A percentile compares a stretch with the other conserved stretches of the same genome.
phyloP scores from a whole-genome alignment of 768 basidiomycete genomes.

The Serendipita sp. region DNA sequence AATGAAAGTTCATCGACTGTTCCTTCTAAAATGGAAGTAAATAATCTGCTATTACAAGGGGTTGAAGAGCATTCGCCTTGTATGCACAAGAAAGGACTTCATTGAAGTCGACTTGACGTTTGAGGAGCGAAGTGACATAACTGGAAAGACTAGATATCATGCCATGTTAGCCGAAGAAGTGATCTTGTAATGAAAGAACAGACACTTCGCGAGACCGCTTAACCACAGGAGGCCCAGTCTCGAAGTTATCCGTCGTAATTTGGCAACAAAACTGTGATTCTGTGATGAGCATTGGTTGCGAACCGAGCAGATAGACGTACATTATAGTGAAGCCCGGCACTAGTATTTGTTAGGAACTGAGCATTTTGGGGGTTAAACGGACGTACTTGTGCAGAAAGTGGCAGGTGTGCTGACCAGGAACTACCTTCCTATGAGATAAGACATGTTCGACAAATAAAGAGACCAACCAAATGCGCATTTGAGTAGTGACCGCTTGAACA shows the following conservation, averaged over 20 bases:
- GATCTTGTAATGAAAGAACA: background rate
- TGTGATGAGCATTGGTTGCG: no score
- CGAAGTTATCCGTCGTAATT: background rate
- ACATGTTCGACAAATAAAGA: no score
- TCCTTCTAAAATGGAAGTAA: conserved; percentile 20
- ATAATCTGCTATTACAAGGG: background rate
- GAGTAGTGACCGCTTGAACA: conserved; percentile 63
- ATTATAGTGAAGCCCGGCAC: no score
- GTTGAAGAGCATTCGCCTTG: conserved; percentile 28
- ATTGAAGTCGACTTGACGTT: conserved; percentile 35
- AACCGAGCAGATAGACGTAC: no score
- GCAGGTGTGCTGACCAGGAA: background rate
- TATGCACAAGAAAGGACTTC: conserved; percentile 70
- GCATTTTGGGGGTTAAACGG: no score
- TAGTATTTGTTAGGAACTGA: no score
- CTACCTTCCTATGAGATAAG: background rate
- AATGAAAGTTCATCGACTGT: conserved; percentile 69
- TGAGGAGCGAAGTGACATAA: conserved; percentile 31
- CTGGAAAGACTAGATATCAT: background rate
- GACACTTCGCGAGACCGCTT: background rate
- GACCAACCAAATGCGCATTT: conserved; percentile 32
- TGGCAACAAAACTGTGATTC: background rate
- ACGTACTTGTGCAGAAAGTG: background rate
- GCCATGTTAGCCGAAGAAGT: background rate
- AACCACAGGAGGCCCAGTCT: background rate